Evolutionary conservation across 2,329 filamentous ascomycete species (phyloP).

Genomic region (Fusarium oxysporum): DNA sequence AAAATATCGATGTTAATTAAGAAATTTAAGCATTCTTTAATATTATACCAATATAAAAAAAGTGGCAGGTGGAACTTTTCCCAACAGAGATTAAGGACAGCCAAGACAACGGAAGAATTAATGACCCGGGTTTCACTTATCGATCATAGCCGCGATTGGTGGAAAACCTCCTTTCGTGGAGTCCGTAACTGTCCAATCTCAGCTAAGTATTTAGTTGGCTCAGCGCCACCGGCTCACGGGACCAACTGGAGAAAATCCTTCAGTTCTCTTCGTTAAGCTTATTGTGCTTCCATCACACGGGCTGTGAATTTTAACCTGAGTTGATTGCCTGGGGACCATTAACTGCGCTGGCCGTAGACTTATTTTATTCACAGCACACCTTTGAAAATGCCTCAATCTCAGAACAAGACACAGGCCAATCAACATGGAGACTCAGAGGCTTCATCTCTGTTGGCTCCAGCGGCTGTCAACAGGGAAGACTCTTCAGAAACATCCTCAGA

Average conservation of each 20-base stretch:
- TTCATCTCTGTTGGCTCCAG: not conserved
- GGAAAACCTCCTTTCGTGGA: constrained; percentile 8
- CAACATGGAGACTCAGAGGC: not conserved
- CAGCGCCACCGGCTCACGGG: not conserved
- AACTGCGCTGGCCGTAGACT: not conserved
- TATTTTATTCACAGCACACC: no score
- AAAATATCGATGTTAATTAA: no score
- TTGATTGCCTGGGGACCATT: rapidly evolving
- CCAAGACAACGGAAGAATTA: not conserved
- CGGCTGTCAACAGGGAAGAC: not conserved
- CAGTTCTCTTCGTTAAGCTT: not conserved
- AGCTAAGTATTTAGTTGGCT: constrained; percentile 9
- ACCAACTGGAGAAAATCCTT: not conserved
- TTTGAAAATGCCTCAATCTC: not conserved
- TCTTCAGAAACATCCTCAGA: not conserved
- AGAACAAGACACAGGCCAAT: not conserved
- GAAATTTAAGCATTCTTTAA: no score
- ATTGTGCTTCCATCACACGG: not conserved
- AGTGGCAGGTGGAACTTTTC: no score
- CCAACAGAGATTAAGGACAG: not conserved
- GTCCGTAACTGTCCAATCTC: not conserved
- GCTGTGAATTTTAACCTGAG: not conserved
- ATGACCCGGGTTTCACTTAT: not conserved
- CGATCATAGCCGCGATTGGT: not conserved
- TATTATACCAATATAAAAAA: no score